phyloP scores from a whole-genome alignment of 2,329 filamentous ascomycete genomes.

The Pseudogymnoascus sp. region DNA sequence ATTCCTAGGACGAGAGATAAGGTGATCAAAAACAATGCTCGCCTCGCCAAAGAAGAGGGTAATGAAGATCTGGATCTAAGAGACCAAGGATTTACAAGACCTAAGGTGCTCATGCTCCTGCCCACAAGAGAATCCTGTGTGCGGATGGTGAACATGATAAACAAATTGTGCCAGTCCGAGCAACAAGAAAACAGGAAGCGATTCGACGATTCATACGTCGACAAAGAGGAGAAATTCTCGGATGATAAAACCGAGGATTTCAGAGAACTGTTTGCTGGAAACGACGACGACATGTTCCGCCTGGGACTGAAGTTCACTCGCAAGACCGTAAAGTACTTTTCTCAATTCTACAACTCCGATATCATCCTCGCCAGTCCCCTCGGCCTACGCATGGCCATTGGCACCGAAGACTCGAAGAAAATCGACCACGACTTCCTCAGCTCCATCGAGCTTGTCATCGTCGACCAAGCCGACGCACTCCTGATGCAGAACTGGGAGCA shows the following conservation, averaged over 20 bases:
- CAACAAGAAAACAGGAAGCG: conserved; percentile 93
- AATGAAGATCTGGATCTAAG: conserved; percentile 63
- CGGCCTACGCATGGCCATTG: conserved; percentile 83
- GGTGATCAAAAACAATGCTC: conserved; percentile 86
- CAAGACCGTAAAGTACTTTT: conserved; percentile 90
- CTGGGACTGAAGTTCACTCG: conserved; percentile 94
- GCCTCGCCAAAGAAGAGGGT: conserved; percentile 57
- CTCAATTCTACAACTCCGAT: conserved; percentile 93
- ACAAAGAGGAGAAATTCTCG: conserved; percentile 59
- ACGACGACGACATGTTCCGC: conserved; percentile 95
- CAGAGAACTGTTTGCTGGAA: conserved; percentile 80
- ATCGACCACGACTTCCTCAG: conserved; percentile 84
- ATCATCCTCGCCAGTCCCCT: conserved; percentile 88
- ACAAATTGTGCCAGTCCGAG: conserved; percentile 67
- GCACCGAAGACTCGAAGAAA: conserved; percentile 58
- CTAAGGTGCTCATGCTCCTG: conserved; percentile 83
- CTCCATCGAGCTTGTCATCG: conserved; percentile 81
- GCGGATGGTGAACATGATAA: conserved; percentile 68
- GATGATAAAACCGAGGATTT: conserved; percentile 78
- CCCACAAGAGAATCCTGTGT: conserved; percentile 84
- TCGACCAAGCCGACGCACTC: conserved; percentile 87
- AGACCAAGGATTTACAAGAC: conserved; percentile 91
- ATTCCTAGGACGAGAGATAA: conserved; percentile 64
- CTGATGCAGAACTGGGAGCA: conserved; percentile 99
- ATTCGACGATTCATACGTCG: conserved; percentile 75